Percentiles rank a stretch among this genome's conserved stretches.
phyloP scores from a whole-genome alignment of 176 grass and related monocot species.

The Cenchrus fungigraminus region DNA sequence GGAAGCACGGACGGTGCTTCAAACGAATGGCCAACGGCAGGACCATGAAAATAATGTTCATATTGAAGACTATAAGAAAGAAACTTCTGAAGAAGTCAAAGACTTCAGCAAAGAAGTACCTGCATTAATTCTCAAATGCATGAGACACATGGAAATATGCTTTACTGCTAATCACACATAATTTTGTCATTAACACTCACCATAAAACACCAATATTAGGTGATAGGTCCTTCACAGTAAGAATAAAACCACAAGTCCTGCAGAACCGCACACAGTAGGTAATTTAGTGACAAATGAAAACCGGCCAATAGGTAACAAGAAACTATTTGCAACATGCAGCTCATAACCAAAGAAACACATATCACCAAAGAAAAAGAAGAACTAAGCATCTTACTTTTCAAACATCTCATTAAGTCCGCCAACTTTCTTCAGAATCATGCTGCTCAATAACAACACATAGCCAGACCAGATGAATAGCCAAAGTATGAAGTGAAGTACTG shows the following conservation, averaged over 20 bases:
- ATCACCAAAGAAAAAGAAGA: too few species aligned
- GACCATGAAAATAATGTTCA: conserved; percentile 93
- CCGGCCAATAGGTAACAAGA: not conserved
- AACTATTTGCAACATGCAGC: too few species aligned
- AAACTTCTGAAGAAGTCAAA: conserved; percentile 96
- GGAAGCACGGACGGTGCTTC: conserved; percentile 86
- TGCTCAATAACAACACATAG: too few species aligned
- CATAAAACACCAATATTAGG: conserved; percentile 87
- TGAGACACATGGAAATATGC: conserved; percentile 40
- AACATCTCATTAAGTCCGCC: too few species aligned
- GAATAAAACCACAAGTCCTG: conserved; percentile 30
- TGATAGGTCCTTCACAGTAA: not conserved
- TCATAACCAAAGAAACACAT: not conserved
- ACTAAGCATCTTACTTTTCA: too few species aligned
- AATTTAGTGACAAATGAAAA: conserved; percentile 19
- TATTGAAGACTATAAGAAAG: conserved; percentile 96
- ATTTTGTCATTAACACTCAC: conserved; percentile 41
- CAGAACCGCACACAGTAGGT: conserved; percentile 41
- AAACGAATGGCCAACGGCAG: conserved; percentile 83
- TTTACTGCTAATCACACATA: not conserved
- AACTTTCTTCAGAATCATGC: too few species aligned
- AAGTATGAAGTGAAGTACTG: too few species aligned
- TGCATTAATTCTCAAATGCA: conserved; percentile 54
- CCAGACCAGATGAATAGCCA: too few species aligned
- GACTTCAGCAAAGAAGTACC: conserved; percentile 99